Evolutionary conservation across 805 yeast genomes (phyloP).

Genomic region (Starmerella apicola): DNA sequence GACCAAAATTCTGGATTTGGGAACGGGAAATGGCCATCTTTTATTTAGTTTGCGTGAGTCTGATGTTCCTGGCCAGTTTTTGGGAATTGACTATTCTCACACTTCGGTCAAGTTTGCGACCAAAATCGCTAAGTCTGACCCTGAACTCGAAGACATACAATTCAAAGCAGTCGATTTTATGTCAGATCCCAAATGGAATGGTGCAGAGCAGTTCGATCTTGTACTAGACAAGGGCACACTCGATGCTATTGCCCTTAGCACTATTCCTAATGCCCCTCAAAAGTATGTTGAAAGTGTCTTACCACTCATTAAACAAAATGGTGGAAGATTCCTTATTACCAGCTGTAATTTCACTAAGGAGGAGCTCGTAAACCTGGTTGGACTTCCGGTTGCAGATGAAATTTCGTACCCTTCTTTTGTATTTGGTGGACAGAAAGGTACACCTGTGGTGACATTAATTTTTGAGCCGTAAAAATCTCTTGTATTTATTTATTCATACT

Average conservation of each 20-base stretch:
- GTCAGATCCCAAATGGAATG: conserved; percentile 30
- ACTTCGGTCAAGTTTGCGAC: conserved; percentile 67
- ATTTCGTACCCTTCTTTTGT: conserved; percentile 67
- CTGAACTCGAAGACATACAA: conserved; percentile 23
- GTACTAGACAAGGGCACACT: conserved; percentile 89
- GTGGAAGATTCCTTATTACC: conserved; percentile 60
- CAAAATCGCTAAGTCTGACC: conserved; percentile 35
- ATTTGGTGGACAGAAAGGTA: conserved; percentile 83
- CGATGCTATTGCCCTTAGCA: conserved; percentile 87
- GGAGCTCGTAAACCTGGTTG: conserved; percentile 40
- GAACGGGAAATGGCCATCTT: conserved; percentile 94
- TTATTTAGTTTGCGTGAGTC: conserved; percentile 58
- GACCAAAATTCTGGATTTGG: conserved; percentile 55
- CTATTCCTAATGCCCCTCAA: conserved; percentile 27
- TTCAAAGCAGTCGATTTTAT: conserved; percentile 67
- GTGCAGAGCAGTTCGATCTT: conserved; percentile 44
- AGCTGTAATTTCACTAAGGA: conserved; percentile 86
- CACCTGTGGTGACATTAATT: conserved; percentile 78
- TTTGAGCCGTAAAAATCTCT: conserved; percentile 32
- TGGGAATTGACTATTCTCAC: conserved; percentile 80
- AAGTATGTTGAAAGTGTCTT: conserved; percentile 52
- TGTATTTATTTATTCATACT: too few species aligned
- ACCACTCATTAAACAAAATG: conserved; percentile 38
- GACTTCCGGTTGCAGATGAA: conserved; percentile 30
- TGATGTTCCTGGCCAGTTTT: conserved; percentile 43